Evolutionary conservation across 2,329 filamentous ascomycete species (phyloP).

Genomic region (Lasiodiplodia theobromae): DNA sequence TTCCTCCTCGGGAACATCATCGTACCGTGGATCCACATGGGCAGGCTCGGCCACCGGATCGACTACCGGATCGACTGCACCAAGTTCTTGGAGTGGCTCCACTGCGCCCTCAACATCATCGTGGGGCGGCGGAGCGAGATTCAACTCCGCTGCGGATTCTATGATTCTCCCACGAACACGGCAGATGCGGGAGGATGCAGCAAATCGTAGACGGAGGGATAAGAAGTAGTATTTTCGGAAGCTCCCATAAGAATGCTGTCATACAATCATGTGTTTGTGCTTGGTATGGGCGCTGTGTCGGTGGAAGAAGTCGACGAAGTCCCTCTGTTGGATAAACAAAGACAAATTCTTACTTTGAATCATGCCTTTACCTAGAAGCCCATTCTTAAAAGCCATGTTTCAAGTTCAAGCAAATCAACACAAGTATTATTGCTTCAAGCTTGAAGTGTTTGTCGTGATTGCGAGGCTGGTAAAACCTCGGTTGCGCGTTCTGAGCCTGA

Average conservation of each 20-base stretch:
- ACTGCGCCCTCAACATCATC: slow-evolving; percentile 11
- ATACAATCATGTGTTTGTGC: background rate
- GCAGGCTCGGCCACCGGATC: background rate
- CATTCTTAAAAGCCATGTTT: background rate
- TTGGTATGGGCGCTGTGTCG: background rate
- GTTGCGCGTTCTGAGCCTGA: background rate
- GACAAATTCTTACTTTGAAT: background rate
- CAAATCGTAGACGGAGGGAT: background rate
- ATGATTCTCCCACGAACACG: slow-evolving; percentile 2
- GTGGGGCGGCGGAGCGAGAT: slow-evolving; percentile 11
- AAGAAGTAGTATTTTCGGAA: background rate
- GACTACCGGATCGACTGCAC: background rate
- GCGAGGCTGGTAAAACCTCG: background rate
- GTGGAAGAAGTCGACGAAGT: background rate
- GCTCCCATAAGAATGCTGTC: background rate
- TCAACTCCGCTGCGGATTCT: background rate
- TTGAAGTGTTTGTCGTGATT: background rate
- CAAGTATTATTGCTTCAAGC: background rate
- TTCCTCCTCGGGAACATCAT: background rate
- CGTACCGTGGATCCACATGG: background rate
- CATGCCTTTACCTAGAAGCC: background rate
- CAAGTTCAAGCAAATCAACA: background rate
- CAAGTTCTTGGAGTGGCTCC: background rate
- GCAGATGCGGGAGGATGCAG: background rate
- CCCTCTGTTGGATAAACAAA: background rate